phyloP scores from a whole-genome alignment of 768 basidiomycete species.

The Pisolithus marmoratus region DNA sequence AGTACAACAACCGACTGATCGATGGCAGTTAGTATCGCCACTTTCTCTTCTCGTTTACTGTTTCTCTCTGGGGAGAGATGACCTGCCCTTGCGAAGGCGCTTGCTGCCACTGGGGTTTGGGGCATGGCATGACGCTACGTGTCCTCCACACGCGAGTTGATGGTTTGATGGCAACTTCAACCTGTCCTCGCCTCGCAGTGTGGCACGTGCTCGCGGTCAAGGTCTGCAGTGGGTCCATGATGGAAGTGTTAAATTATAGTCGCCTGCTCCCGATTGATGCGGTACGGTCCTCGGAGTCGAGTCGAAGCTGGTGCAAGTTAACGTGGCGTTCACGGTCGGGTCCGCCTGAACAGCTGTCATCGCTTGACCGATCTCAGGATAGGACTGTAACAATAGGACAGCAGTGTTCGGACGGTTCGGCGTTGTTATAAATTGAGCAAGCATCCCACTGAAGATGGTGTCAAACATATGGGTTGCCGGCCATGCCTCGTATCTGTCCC shows the following conservation, averaged over 20 bases:
- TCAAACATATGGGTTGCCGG: conserved; percentile 20
- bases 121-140: conserved; percentile 16
- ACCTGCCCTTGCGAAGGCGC: conserved; percentile 11
- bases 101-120: conserved; percentile 17
- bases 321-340: conserved; percentile 14
- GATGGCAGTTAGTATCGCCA: conserved; percentile 99
- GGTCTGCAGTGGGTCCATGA: conserved; percentile 16
- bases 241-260: conserved; percentile 22
- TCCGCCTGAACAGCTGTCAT: conserved; percentile 26
- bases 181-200: conserved; percentile 25
- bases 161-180: conserved; percentile 25
- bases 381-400: conserved; percentile 20
- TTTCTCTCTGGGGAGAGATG: conserved; percentile 18
- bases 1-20: conserved; percentile 98
- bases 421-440: conserved; percentile 12
- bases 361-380: conserved; percentile 31
- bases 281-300: conserved; percentile 29
- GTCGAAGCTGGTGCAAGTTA: conserved; percentile 25
- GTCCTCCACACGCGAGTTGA: conserved; percentile 27
- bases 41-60: conserved; percentile 34
- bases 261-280: conserved; percentile 14
- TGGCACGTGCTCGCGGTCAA: conserved; percentile 16
- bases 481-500: conserved; percentile 37
- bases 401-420: conserved; percentile 13
- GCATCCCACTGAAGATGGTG: conserved; percentile 19